Percentiles rank a stretch among this genome's conserved stretches.
phyloP scores from a whole-genome alignment of 768 basidiomycete species.

The Cubamyces sp. region DNA sequence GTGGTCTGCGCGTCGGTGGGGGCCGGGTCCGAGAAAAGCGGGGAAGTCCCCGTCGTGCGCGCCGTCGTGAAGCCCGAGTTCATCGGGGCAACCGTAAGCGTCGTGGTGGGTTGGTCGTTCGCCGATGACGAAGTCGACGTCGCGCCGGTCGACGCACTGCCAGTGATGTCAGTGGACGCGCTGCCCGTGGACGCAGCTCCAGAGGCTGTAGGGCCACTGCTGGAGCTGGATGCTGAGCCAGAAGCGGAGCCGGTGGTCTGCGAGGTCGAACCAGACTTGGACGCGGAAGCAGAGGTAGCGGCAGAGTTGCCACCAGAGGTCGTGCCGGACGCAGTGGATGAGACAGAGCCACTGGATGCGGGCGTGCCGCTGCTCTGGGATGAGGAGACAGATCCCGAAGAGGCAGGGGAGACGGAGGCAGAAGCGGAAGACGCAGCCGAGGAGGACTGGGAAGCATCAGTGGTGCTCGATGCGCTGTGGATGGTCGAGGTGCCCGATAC shows the following conservation, averaged over 20 bases:
- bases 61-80: not conserved
- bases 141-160: not conserved
- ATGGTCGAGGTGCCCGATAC: slow-evolving; percentile 40
- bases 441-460: not conserved
- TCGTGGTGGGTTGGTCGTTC: not conserved
- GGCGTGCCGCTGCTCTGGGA: not conserved
- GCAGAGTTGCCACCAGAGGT: not conserved
- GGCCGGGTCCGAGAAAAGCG: not conserved
- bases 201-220: not conserved
- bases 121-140: not conserved
- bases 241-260: too few species aligned
- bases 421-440: not conserved
- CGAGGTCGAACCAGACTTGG: too few species aligned
- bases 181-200: not conserved
- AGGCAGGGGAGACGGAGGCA: not conserved
- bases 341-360: not conserved
- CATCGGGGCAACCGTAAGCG: not conserved
- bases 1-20: not conserved
- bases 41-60: not conserved
- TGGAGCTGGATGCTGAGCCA: not conserved
- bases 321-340: not conserved
- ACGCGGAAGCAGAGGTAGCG: not conserved
- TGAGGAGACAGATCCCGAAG: not conserved
- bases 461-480: slow-evolving; percentile 34
- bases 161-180: not conserved